Evolutionary conservation across 768 basidiomycete genomes (phyloP), one percentile per base, ranked within the genome.

Genomic region (Suillus bovinus): DNA sequence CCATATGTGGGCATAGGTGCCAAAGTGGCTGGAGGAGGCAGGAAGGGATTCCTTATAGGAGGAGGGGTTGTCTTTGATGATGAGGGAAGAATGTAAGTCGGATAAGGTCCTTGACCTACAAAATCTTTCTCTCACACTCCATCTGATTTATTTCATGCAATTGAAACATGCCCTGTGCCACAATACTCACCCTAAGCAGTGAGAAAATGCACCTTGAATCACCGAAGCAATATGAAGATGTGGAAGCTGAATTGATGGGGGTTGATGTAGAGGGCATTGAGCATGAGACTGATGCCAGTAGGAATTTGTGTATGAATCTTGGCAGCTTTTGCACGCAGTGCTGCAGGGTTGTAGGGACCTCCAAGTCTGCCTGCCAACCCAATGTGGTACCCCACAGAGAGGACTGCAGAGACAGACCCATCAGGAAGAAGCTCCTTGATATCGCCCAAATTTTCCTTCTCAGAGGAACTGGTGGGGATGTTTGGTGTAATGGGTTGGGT

Each of bases 331-430:
- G 86, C 75, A 38, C 95, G 93, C 49, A 99, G 85, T 11, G 95
- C 94, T 44, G 85, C 82, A 34, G 92, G 81, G 71, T 93, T 96
- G 81, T 98, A 99, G 78, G 99, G 97, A 16, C 95, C 97, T 58
- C 97, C 97, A 63, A n/a, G n/a, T n/a, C n/a, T n/a, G n/a, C 97
- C 97, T 59, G 97, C 97, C 65, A 99, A 84, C 77, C 99, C 97
- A 69, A 98, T 83, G 74, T 99, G 97, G 75, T 90, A 99, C 1
- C 96, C 96, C 27, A 96, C 96, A 65, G 89, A 85, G 67, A 97
- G 87, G 50, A 96, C 84, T 9, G 96, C 95, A 63, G 89, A 88
- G 70, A 98, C 96, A n/a, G 42, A 44, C 33, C 27, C 54, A 49
- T 58, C 53, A 31, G 61, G 53, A 31, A 63, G 61, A 17, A 58